phyloP scores from a whole-genome alignment of 345 rosid species.

The Ailanthus altissimus region DNA sequence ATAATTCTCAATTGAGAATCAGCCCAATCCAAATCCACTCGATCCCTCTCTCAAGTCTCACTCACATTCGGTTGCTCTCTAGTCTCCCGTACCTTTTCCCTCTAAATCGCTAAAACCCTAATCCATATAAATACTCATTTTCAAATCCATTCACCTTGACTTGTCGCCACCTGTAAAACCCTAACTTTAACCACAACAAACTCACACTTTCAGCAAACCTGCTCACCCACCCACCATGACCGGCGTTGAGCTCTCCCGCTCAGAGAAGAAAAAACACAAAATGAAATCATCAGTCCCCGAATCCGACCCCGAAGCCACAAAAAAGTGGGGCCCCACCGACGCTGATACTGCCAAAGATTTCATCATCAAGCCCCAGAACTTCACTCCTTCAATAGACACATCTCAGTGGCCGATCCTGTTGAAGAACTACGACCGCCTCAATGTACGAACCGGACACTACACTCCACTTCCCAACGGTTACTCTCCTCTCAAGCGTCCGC shows the following conservation, averaged over 20 bases:
- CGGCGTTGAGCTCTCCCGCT: conserved; percentile 58
- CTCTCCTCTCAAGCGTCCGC: conserved; percentile 93
- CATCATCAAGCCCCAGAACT: conserved; percentile 83
- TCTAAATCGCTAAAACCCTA: conserved; percentile 39
- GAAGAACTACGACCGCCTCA: conserved; percentile 91
- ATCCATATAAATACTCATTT: conserved; percentile 28
- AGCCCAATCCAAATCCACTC: background rate
- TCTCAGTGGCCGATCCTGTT: conserved; percentile 92
- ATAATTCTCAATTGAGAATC: background rate
- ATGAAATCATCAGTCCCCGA: conserved; percentile 27
- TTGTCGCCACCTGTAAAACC: conserved; percentile 17
- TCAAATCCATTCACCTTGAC: background rate
- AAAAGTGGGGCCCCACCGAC: conserved; percentile 6
- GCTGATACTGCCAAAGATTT: conserved; percentile 35
- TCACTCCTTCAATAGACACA: conserved; percentile 79
- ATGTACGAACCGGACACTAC: conserved; percentile 95
- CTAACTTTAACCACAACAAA: background rate
- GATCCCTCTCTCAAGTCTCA: background rate
- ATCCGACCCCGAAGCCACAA: background rate
- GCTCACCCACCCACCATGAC: conserved; percentile 44
- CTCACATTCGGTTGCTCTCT: too few relatives aligned
- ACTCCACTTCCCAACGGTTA: conserved; percentile 81
- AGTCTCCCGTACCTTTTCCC: background rate
- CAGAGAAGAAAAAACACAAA: conserved; percentile 67
- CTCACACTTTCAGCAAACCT: background rate